Conservation (phyloP, 768 basidiomycete genomes). For the Suillus clintonianus region DNA sequence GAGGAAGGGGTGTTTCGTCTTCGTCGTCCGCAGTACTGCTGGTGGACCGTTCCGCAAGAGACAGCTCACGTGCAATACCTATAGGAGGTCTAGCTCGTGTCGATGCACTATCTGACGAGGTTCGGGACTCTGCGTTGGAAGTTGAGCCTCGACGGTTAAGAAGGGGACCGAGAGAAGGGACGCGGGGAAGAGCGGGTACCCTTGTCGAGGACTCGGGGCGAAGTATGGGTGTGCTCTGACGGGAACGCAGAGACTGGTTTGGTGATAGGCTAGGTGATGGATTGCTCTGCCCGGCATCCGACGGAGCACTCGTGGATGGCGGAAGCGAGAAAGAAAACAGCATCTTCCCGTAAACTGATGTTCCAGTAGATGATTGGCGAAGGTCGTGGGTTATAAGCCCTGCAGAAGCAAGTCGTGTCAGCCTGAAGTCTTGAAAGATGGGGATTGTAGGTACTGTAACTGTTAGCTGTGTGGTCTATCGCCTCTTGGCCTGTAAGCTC, state of each 20-base stretch:
- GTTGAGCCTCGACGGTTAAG: not conserved
- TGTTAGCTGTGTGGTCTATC: slow-evolving; percentile 47
- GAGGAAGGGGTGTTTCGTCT: slow-evolving; percentile 63
- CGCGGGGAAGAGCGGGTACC: slow-evolving; percentile 15
- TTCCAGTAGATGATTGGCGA: slow-evolving; percentile 22
- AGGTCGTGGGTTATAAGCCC: slow-evolving; percentile 74
- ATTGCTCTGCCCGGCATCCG: slow-evolving; percentile 16
- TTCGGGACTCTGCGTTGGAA: slow-evolving; percentile 6
- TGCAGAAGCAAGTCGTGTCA: slow-evolving; percentile 24
- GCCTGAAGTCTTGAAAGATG: not conserved
- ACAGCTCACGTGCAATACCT: slow-evolving; percentile 13
- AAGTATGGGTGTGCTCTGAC: slow-evolving; percentile 26
- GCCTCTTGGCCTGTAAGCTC: slow-evolving; percentile 58
- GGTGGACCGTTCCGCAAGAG: slow-evolving; percentile 9
- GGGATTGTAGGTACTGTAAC: slow-evolving; percentile 41
- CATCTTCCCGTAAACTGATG: slow-evolving; percentile 79
- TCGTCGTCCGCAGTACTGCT: slow-evolving; percentile 46
- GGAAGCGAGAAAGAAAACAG: slow-evolving; percentile 62
- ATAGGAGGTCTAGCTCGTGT: slow-evolving; percentile 15
- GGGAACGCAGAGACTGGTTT: slow-evolving; percentile 13
- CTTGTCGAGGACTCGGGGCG: slow-evolving; percentile 20
- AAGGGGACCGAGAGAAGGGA: slow-evolving; percentile 17
- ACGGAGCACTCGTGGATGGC: slow-evolving; percentile 34
- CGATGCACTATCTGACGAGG: slow-evolving; percentile 2
- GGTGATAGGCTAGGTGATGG: slow-evolving; percentile 15